Evolutionary conservation across 345 rosid genomes (phyloP), one percentile per base, ranked within the genome.

Genomic region (Salix brachista): DNA sequence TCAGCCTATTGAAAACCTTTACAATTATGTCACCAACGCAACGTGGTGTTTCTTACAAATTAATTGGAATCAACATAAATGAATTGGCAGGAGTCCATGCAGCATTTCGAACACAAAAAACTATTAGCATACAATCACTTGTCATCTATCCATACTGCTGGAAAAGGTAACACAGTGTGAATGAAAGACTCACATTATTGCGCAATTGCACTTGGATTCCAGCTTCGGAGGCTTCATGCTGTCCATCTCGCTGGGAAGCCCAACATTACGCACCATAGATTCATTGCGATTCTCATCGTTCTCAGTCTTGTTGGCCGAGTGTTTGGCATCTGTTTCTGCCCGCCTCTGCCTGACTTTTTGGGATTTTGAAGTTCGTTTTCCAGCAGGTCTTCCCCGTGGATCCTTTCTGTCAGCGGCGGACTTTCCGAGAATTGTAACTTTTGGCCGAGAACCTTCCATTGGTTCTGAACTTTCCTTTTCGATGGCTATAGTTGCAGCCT

Each of bases 121-220:
- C 65, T 62, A 61, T 74, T 62, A 61, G 52, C 78, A 73, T 74
- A 73, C 54, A 79, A 39, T 46, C 77, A 78, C 67, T 67, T 71
- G 16, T 72, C 65, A 36, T 18, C 65, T 71, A 44, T 65, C 50
- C 71, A 14, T 36, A 17, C 41, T 44, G 74, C 73, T 58, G 52
- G 41, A 41, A 41, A 56, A 23, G 30, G 32, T 56, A 50, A 21
- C 25, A n/a, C 21, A 1, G 26, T 12, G 34, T 62, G 54, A 37
- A 26, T 65, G 58, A 78, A 71, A 54, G 61, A 67, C 50, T 93
- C 91, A 96, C 99, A 96, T 93, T 86, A 96, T 92, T 70, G 95
- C 82, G 94, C 99, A 96, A 79, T 96, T 96, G 89, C 99, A 96
- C 85, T 93, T 96, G 46, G 94, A 90, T 85, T 96, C 97, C 56